Percentiles rank a stretch among this genome's conserved stretches.
Evolutionary conservation across 2,329 filamentous ascomycete species (phyloP).

Genomic region (Alternaria gansuensis): DNA sequence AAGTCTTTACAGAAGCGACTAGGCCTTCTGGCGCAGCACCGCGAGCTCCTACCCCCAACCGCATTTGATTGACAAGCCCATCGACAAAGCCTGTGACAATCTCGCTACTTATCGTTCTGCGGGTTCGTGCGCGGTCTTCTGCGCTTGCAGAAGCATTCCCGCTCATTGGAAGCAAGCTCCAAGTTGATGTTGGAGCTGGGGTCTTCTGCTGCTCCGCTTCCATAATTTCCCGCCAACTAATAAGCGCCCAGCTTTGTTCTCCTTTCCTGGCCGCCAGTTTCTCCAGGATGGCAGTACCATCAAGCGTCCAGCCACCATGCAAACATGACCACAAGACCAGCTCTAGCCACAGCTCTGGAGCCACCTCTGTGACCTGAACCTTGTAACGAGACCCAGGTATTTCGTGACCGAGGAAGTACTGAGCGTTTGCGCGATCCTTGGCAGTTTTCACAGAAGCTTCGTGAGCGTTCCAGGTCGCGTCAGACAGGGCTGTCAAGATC

Average conservation of each 20-base stretch:
- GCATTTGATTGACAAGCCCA: conserved; percentile 59
- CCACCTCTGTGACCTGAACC: conserved; percentile 52
- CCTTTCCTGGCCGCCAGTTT: conserved; percentile 35
- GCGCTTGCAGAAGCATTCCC: conserved; percentile 28
- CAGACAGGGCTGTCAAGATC: conserved; percentile 60
- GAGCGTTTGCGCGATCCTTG: conserved; percentile 45
- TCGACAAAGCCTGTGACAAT: conserved; percentile 65
- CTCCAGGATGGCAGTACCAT: conserved; percentile 55
- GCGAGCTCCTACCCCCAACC: conserved; percentile 55
- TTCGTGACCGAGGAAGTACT: conserved; percentile 55
- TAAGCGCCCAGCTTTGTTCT: conserved; percentile 41
- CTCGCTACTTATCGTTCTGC: conserved; percentile 65
- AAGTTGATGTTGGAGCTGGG: conserved; percentile 25
- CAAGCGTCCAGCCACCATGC: conserved; percentile 58
- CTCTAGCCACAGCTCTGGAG: conserved; percentile 61
- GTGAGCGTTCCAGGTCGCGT: conserved; percentile 61
- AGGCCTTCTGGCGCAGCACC: conserved; percentile 50
- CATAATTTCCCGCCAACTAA: conserved; percentile 57
- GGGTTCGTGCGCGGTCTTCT: conserved; percentile 45
- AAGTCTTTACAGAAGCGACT: conserved; percentile 45
- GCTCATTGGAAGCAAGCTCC: conserved; percentile 39
- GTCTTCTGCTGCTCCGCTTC: conserved; percentile 40
- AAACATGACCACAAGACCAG: conserved; percentile 62
- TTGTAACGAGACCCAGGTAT: conserved; percentile 57
- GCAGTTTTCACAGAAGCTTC: conserved; percentile 49